phyloP scores from a whole-genome alignment of 1,139 yeast species.

The Kodamaea arcana region DNA sequence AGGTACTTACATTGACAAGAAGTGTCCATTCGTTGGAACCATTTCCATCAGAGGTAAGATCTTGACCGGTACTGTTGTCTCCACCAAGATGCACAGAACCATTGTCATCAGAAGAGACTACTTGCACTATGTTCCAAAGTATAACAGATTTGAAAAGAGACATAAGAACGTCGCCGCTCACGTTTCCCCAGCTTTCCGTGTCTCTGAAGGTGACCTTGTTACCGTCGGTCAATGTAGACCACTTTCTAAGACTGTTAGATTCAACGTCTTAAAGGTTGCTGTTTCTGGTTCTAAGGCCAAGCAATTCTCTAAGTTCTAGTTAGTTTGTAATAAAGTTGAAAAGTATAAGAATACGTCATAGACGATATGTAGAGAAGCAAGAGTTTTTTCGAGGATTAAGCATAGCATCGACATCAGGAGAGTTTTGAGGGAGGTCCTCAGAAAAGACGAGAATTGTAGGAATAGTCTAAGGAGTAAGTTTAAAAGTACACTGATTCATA shows the following conservation, averaged over 20 bases:
- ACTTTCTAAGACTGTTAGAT: slow-evolving; percentile 98
- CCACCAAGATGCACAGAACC: slow-evolving; percentile 99
- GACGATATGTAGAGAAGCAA: neutral
- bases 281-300: slow-evolving; percentile 85
- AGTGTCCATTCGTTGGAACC: slow-evolving; percentile 98
- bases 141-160: slow-evolving; percentile 99
- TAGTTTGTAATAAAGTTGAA: slow-evolving; percentile 3
- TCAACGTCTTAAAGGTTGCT: slow-evolving; percentile 97
- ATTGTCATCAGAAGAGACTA: slow-evolving; percentile 99
- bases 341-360: neutral
- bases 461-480: no score
- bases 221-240: slow-evolving; percentile 99
- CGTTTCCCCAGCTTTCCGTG: slow-evolving; percentile 99
- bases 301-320: slow-evolving; percentile 93
- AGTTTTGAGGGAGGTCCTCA: neutral
- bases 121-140: slow-evolving; percentile 99
- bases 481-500: no score
- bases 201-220: slow-evolving; percentile 96
- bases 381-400: no score
- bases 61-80: slow-evolving; percentile 97
- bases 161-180: slow-evolving; percentile 99
- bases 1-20: slow-evolving; percentile 99
- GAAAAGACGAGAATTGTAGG: no score
- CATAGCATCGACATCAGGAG: neutral
- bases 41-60: slow-evolving; percentile 99